phyloP scores from a whole-genome alignment of 2,329 filamentous ascomycete genomes.

The Cryphonectria nitschkei region DNA sequence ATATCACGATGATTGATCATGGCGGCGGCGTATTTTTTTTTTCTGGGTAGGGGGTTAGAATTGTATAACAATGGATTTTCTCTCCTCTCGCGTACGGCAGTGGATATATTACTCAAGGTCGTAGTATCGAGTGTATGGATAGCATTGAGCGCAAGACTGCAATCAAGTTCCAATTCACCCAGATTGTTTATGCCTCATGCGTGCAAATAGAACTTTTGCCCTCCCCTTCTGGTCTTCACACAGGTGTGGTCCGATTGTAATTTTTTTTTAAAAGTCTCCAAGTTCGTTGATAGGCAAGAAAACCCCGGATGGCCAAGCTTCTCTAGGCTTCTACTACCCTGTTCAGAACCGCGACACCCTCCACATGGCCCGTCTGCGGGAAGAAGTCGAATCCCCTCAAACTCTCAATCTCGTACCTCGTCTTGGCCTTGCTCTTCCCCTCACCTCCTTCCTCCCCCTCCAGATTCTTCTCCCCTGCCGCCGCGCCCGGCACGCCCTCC shows the following conservation, averaged over 20 bases:
- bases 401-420: constrained; percentile 84
- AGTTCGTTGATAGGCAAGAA: neutral
- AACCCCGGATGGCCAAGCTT: constrained; percentile 20
- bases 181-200: neutral
- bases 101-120: neutral
- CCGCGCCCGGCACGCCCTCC: constrained; percentile 30
- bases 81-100: neutral
- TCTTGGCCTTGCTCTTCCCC: constrained; percentile 40
- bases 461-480: constrained; percentile 37
- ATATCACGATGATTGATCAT: constrained; percentile 10
- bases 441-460: constrained; percentile 32
- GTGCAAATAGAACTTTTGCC: neutral
- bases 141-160: neutral
- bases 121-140: neutral
- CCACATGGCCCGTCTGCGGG: constrained; percentile 78
- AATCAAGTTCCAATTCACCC: neutral
- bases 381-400: constrained; percentile 96
- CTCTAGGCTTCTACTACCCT: constrained; percentile 42
- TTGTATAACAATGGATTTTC: constrained; percentile 1
- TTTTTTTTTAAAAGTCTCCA: neutral
- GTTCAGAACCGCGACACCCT: constrained; percentile 68
- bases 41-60: constrained; percentile 9
- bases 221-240: no score
- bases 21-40: constrained; percentile 10
- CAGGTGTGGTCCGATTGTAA: neutral